A percentile compares a stretch with the other conserved stretches of the same genome.
Evolutionary conservation across 2,329 filamentous ascomycete species (phyloP).

Genomic region (Nigrospora osmanthi): DNA sequence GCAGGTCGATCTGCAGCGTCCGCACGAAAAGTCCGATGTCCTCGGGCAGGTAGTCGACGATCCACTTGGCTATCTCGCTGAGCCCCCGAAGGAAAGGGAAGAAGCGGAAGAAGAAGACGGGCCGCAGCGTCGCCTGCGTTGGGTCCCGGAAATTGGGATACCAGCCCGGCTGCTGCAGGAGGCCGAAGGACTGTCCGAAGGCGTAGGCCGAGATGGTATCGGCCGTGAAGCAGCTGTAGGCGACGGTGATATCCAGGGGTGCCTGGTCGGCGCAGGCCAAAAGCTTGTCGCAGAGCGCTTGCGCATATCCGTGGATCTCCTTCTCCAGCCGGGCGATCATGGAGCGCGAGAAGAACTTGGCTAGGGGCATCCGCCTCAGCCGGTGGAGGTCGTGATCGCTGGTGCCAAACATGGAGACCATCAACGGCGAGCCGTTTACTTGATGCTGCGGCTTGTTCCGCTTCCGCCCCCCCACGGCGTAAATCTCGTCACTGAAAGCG

Average conservation of each 20-base stretch:
- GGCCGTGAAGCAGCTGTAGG: slow-evolving; percentile 22
- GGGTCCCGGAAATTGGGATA: slow-evolving; percentile 23
- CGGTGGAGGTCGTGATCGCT: slow-evolving; percentile 17
- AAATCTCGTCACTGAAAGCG: slow-evolving; percentile 1
- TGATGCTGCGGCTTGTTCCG: slow-evolving; percentile 1
- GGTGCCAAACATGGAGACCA: slow-evolving; percentile 3
- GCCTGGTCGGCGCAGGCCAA: slow-evolving; percentile 4
- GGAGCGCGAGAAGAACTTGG: slow-evolving; percentile 16
- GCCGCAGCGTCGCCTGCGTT: slow-evolving; percentile 9
- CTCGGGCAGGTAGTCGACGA: not conserved
- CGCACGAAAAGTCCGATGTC: not conserved
- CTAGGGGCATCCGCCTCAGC: slow-evolving; percentile 12
- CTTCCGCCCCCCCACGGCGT: slow-evolving; percentile 1
- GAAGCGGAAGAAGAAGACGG: slow-evolving; percentile 14
- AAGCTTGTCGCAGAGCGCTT: slow-evolving; percentile 17
- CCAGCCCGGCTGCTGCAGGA: slow-evolving; percentile 18
- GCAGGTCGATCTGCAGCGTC: slow-evolving; percentile 9
- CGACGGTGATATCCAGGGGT: not conserved
- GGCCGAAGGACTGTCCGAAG: slow-evolving; percentile 28
- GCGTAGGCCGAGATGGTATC: slow-evolving; percentile 28
- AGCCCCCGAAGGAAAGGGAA: slow-evolving; percentile 13
- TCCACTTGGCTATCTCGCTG: slow-evolving; percentile 4
- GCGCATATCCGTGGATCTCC: slow-evolving; percentile 9
- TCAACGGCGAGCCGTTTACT: not conserved
- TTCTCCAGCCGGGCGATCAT: slow-evolving; percentile 21